Percentiles rank a stretch among this genome's conserved stretches.
These are phyloP conservation scores for Sporothrix curviconia DNA, from an alignment of 2,329 filamentous ascomycete genomes.

Conservation along the genomic window DNA sequence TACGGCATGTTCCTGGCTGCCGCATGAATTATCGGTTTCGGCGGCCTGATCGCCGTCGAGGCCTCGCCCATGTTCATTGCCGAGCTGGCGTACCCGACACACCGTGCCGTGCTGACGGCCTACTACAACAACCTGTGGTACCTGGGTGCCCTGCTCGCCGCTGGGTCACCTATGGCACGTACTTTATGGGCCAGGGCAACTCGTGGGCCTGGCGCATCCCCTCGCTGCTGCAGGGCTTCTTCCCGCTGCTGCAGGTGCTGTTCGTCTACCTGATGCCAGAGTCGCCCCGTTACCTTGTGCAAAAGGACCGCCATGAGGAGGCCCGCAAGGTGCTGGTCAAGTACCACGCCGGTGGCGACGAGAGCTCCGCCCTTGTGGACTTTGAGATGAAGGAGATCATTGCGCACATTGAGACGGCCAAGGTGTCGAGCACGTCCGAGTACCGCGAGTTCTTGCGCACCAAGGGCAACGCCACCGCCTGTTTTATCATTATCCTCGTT, in stretches of 20 bases:
- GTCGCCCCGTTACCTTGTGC: conserved; percentile 44
- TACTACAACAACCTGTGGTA: background rate
- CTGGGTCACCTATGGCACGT: conserved; percentile 36
- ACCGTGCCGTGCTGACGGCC: background rate
- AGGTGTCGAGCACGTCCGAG: conserved; percentile 9
- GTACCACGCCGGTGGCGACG: background rate
- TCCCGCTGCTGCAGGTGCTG: conserved; percentile 37
- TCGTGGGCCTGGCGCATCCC: conserved; percentile 31
- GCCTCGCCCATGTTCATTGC: conserved; percentile 15
- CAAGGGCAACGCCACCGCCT: conserved; percentile 13
- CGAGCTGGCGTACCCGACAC: conserved; percentile 15
- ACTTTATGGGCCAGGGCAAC: conserved; percentile 23
- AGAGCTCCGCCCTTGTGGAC: conserved; percentile 24
- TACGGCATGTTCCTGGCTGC: conserved; percentile 29
- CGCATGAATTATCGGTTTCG: conserved; percentile 19
- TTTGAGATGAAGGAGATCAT: conserved; percentile 33
- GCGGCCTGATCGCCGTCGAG: conserved; percentile 17
- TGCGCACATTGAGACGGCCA: conserved; percentile 1
- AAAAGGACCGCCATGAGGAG: conserved; percentile 37
- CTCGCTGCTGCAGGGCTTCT: conserved; percentile 35
- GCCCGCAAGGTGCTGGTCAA: conserved; percentile 36
- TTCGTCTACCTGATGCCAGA: conserved; percentile 43
- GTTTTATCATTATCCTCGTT: conserved; percentile 11
- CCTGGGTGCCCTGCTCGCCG: conserved; percentile 22
- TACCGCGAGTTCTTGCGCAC: conserved; percentile 33